Evolutionary conservation across 768 basidiomycete species (phyloP).

Genomic region (Xerocomellus chrysenteron): DNA sequence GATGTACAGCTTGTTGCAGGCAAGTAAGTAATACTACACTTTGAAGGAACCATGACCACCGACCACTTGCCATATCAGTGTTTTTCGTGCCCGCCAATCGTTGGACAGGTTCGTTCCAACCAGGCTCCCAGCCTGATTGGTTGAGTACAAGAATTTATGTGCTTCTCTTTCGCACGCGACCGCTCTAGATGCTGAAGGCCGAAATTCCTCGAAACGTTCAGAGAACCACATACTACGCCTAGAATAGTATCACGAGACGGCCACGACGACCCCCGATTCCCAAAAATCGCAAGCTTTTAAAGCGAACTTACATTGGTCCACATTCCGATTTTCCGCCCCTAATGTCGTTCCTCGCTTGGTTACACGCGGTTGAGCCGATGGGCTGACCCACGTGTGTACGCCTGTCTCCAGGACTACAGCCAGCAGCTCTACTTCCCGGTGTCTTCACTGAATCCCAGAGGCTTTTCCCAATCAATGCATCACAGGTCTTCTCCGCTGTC

Average conservation of each 20-base stretch:
- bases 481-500: background rate
- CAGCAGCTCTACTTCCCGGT: background rate
- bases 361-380: background rate
- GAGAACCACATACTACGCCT: background rate
- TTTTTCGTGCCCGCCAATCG: background rate
- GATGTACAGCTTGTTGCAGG: background rate
- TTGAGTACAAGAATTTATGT: background rate
- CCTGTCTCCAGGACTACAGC: conserved; percentile 7
- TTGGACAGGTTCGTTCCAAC: background rate
- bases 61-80: background rate
- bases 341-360: background rate
- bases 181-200: conserved; percentile 12
- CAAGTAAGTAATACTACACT: background rate
- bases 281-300: conserved; percentile 2
- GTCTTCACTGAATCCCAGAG: background rate
- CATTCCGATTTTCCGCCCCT: background rate
- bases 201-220: background rate
- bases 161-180: conserved; percentile 11
- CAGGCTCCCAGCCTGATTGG: conserved; percentile 4
- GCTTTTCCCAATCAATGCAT: background rate
- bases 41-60: background rate
- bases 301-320: background rate
- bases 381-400: background rate
- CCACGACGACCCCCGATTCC: background rate
- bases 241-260: background rate